A percentile compares a stretch with the other conserved stretches of the same genome.
phyloP scores from a whole-genome alignment of 371 early-diverging fungal genomes.

The Amoeboaphelidium protococcarum region DNA sequence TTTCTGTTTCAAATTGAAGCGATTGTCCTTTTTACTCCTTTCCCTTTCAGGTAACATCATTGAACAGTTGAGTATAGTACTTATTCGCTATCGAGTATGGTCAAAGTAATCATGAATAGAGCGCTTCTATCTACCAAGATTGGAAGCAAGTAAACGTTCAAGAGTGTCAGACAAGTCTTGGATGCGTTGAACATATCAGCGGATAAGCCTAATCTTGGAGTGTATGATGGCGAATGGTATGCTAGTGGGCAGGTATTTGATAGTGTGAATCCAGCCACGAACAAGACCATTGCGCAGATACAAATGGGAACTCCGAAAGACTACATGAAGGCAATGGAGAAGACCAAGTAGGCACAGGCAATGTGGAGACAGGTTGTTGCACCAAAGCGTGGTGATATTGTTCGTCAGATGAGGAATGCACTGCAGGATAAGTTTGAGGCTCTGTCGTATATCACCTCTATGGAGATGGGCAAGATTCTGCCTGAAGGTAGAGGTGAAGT shows the following conservation, averaged over 20 bases:
- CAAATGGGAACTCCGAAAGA: constrained; percentile 11
- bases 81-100: too few species aligned
- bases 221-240: constrained; percentile 68
- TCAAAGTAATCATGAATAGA: too few species aligned
- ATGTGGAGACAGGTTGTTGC: constrained; percentile 47
- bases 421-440: constrained; percentile 28
- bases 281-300: constrained; percentile 59
- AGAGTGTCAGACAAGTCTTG: too few species aligned
- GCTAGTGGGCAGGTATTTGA: constrained; percentile 46
- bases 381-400: constrained; percentile 71
- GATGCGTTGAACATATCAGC: neutral
- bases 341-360: constrained; percentile 29
- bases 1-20: neutral
- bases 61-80: constrained; percentile 17
- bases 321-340: constrained; percentile 20
- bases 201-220: constrained; percentile 30
- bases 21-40: neutral
- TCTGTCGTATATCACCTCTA: constrained; percentile 49
- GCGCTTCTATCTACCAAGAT: too few species aligned
- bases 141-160: too few species aligned
- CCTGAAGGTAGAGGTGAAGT: constrained; percentile 31
- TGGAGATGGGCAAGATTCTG: constrained; percentile 44
- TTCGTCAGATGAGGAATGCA: constrained; percentile 61
- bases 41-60: neutral
- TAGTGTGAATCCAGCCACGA: constrained; percentile 59